A percentile compares a stretch with the other conserved stretches of the same genome.
Conservation (phyloP, 2,329 filamentous ascomycete species). For the Aspergillus sp. region DNA sequence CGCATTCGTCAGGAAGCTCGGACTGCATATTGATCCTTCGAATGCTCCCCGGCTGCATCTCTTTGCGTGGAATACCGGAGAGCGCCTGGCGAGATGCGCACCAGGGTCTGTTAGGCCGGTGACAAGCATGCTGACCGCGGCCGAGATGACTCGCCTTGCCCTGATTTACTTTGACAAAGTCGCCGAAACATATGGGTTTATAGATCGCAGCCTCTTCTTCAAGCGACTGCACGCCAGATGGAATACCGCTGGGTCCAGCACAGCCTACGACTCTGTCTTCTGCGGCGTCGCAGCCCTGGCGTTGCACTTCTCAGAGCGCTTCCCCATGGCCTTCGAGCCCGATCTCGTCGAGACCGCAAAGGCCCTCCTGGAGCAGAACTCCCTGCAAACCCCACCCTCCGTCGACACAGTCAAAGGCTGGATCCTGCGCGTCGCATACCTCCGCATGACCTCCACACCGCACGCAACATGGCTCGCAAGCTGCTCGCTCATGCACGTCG, state of each 20-base stretch:
- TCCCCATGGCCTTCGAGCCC: slow-evolving; percentile 44
- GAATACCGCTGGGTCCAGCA: slow-evolving; percentile 20
- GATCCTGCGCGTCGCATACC: slow-evolving; percentile 52
- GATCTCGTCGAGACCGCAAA: slow-evolving; percentile 49
- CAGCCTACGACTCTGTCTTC: slow-evolving; percentile 48
- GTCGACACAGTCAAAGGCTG: slow-evolving; percentile 40
- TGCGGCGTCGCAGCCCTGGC: slow-evolving; percentile 55
- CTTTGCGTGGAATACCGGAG: slow-evolving; percentile 56
- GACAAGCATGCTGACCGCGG: slow-evolving; percentile 47
- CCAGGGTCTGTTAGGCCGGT: slow-evolving; percentile 30
- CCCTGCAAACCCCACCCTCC: slow-evolving; percentile 19
- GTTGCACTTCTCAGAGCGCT: slow-evolving; percentile 49
- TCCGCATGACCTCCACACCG: slow-evolving; percentile 53
- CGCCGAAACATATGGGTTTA: slow-evolving; percentile 54
- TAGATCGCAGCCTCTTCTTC: slow-evolving; percentile 29
- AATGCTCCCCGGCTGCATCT: slow-evolving; percentile 53
- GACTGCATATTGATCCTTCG: slow-evolving; percentile 52
- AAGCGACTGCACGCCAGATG: slow-evolving; percentile 22
- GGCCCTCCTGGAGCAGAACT: slow-evolving; percentile 41
- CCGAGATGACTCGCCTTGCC: slow-evolving; percentile 47
- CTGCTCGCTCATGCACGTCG: slow-evolving; percentile 45
- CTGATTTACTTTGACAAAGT: slow-evolving; percentile 53
- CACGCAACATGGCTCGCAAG: slow-evolving; percentile 45
- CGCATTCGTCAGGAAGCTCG: slow-evolving; percentile 54
- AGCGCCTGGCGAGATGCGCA: slow-evolving; percentile 8